Percentiles rank a stretch among this genome's conserved stretches.
These are phyloP conservation scores for Magnaporthiopsis poae DNA, from an alignment of 2,329 filamentous ascomycete species.

Conservation along the genomic window DNA sequence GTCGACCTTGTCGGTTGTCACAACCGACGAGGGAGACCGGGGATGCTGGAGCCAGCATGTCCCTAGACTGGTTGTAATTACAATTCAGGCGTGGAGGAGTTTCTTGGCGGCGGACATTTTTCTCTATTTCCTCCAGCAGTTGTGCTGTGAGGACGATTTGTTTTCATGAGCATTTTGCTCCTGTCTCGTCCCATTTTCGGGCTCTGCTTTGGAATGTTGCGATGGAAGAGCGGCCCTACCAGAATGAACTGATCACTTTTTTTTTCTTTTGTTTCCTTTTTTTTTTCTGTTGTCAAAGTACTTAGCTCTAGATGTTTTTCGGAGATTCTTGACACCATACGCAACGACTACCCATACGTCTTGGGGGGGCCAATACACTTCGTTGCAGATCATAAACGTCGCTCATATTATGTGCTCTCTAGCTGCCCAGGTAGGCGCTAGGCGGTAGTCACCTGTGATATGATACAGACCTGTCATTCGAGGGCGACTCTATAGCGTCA, in stretches of 20 bases:
- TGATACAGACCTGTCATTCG: background rate
- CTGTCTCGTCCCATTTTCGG: background rate
- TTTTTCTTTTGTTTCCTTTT: no score
- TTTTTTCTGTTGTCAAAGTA: no score
- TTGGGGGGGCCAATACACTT: background rate
- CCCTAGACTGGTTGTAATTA: background rate
- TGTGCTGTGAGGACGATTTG: background rate
- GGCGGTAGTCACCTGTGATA: background rate
- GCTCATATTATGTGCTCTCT: background rate
- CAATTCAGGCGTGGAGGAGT: background rate
- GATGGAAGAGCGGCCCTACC: no score
- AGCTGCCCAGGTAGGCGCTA: no score
- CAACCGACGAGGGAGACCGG: background rate
- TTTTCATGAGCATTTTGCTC: background rate
- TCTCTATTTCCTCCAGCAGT: background rate
- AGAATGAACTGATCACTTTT: no score
- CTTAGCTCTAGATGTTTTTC: background rate
- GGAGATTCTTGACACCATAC: background rate
- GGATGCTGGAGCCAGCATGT: background rate
- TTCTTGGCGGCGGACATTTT: background rate
- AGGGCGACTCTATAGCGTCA: background rate
- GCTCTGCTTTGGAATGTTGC: background rate
- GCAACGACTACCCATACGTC: background rate
- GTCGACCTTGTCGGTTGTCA: background rate
- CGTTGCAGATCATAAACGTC: background rate